A percentile compares a stretch with the other conserved stretches of the same genome.
Evolutionary conservation across 1,284 basidiomycete genomes (phyloP).

Genomic region (Ceratobasidium sp.): DNA sequence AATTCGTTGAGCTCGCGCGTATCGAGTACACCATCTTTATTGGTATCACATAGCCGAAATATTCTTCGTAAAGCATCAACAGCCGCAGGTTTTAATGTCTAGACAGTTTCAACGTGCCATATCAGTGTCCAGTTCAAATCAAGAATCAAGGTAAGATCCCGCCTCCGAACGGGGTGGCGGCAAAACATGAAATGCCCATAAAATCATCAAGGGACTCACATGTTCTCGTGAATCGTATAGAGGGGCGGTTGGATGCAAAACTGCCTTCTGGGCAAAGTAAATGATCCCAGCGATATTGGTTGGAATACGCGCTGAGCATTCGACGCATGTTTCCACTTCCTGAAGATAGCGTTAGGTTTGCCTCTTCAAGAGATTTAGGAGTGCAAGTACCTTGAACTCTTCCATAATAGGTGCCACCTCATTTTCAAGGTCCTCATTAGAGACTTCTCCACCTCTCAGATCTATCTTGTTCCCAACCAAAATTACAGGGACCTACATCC

Average conservation of each 20-base stretch:
- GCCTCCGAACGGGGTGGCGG: conserved; percentile 47
- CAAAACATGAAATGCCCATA: conserved; percentile 25
- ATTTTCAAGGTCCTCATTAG: conserved; percentile 93
- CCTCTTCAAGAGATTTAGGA: conserved; percentile 45
- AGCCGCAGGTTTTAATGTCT: conserved; percentile 95
- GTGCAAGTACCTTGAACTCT: conserved; percentile 84
- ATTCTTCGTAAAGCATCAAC: conserved; percentile 89
- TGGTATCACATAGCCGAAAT: conserved; percentile 94
- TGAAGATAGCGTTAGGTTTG: conserved; percentile 53
- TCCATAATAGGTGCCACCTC: conserved; percentile 96
- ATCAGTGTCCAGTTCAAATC: conserved; percentile 11
- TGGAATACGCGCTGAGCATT: conserved; percentile 90
- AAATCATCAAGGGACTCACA: conserved; percentile 57
- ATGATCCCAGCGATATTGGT: conserved; percentile 98
- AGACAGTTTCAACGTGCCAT: conserved; percentile 42
- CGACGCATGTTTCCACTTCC: conserved; percentile 99
- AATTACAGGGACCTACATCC: conserved; percentile 87
- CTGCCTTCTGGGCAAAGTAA: conserved; percentile 99
- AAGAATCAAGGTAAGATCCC: conserved; percentile 40
- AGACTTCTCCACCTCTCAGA: conserved; percentile 89
- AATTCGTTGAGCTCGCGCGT: conserved; percentile 95
- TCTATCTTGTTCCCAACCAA: conserved; percentile 99
- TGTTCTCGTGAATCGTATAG: conserved; percentile 97
- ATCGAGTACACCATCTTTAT: conserved; percentile 94
- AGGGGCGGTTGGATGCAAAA: conserved; percentile 95